phyloP scores from a whole-genome alignment of 2,329 filamentous ascomycete genomes.

The Sporothrix schenckii region DNA sequence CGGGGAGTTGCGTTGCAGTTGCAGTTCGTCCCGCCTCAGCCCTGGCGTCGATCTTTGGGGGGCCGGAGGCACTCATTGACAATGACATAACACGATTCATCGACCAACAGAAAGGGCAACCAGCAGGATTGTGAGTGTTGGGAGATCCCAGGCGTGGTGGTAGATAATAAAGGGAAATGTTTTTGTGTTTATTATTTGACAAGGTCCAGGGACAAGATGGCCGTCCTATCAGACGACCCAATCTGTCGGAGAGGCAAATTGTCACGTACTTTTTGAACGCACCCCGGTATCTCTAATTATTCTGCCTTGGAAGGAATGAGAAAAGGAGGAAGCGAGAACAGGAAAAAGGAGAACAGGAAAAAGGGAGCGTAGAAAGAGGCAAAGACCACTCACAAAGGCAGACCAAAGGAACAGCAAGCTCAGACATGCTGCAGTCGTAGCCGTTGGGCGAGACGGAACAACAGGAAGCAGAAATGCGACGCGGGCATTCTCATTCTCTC shows the following conservation, averaged over 20 bases:
- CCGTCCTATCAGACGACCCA: constrained; percentile 13
- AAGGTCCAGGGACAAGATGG: constrained; percentile 7
- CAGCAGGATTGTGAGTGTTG: too few relatives aligned
- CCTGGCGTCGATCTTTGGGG: neutral
- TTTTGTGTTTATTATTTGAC: neutral
- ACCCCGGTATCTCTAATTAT: neutral
- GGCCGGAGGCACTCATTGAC: neutral
- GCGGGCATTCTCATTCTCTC: neutral
- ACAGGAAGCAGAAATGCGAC: neutral
- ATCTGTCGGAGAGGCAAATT: neutral
- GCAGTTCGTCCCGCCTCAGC: neutral
- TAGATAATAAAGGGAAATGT: too few relatives aligned
- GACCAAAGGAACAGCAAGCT: neutral
- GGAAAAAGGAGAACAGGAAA: neutral
- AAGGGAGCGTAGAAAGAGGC: neutral
- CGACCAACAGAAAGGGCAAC: neutral
- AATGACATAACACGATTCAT: neutral
- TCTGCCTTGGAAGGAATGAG: neutral
- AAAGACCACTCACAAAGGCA: neutral
- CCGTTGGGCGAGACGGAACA: constrained; percentile 4
- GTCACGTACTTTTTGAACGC: neutral
- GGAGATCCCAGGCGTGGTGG: too few relatives aligned
- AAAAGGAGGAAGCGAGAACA: too few relatives aligned
- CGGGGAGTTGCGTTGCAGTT: neutral
- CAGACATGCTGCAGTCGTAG: constrained; percentile 3